Base-by-base conservation (phyloP, 257 asterid genomes). In the Coffea eugenioides region DNA sequence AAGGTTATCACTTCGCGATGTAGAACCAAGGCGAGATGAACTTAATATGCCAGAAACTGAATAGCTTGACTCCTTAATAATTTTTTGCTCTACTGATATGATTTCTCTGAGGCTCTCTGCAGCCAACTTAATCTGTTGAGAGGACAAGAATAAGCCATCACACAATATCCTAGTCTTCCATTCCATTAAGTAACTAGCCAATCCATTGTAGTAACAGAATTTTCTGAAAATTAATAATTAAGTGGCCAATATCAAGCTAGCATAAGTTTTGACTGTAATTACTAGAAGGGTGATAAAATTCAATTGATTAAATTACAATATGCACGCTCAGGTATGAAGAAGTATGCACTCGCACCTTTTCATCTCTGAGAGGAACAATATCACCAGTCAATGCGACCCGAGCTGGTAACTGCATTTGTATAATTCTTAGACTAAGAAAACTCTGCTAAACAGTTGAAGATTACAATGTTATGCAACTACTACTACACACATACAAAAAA, bases 341-440 rank as follows among this genome's bases (percentile, higher is more conserved):
- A 39, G 43, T 39, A 39, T 39, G 59, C 31, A 67, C n/a, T 48
- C 77, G 69, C 83, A 93, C 98, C 97, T 93, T 95, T 66, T 88
- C 90, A 83, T 86, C 95, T 77, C 83, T 87, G 83, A 92, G 97
- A 74, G 82, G 92, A 68, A 88, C 71, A 68, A 85, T 85, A 79
- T 93, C 99, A 67, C 99, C 99, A 49, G 88, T 87, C 80, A 95
- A 80, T 84, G 98, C 97, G 89, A 95, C 89, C 80, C 99, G 90
- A 82, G 92, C 88, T 61, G 97, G 99, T 57, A 86, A 84, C 97
- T 95, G 96, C 89, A 83, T 75, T 51, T 57, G 16, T 75, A 36
- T 34, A 70, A 68, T 54, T 77, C 70, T 77, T 69, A 79, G 83
- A 71, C 64, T 48, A 68, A 48, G 14, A 57, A 73, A 36, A 73